Conservation (phyloP, 495 filamentous ascomycete species). For the Cladorrhinum samala region DNA sequence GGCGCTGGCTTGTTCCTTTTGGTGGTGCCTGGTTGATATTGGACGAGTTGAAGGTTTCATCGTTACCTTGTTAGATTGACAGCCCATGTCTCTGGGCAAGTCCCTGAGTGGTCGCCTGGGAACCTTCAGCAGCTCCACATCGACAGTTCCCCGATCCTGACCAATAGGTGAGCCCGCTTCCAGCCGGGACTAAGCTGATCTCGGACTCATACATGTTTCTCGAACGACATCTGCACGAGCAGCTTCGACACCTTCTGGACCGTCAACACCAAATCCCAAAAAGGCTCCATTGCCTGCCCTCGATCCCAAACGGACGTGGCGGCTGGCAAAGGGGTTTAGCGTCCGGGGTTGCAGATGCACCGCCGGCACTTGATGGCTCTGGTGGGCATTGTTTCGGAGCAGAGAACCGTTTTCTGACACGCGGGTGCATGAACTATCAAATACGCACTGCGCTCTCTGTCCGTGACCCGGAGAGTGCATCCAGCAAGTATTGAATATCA, state of each 20-base stretch:
- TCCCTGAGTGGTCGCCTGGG: background rate
- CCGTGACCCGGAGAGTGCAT: no score
- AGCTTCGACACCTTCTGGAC: background rate
- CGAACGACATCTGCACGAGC: background rate
- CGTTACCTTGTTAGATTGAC: background rate
- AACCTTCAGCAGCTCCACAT: slow-evolving; percentile 4
- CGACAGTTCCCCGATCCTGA: background rate
- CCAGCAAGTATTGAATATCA: background rate
- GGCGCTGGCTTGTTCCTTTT: no score
- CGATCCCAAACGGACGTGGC: background rate
- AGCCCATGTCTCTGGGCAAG: background rate
- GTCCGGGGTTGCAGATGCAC: slow-evolving; percentile 1
- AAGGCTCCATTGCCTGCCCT: background rate
- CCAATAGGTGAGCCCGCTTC: background rate
- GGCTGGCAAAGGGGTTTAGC: background rate
- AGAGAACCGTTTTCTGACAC: background rate
- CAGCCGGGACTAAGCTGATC: background rate
- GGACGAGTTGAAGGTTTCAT: background rate
- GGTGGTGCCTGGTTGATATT: background rate
- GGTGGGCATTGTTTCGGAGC: slow-evolving; percentile 1
- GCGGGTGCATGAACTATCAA: background rate
- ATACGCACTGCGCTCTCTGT: no score
- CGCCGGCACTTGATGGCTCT: slow-evolving; percentile 2
- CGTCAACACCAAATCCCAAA: background rate
- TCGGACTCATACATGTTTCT: background rate